These are phyloP conservation scores for Neophaeococcomyces aloes DNA, from an alignment of 2,329 filamentous ascomycete genomes.

Conservation along the genomic window DNA sequence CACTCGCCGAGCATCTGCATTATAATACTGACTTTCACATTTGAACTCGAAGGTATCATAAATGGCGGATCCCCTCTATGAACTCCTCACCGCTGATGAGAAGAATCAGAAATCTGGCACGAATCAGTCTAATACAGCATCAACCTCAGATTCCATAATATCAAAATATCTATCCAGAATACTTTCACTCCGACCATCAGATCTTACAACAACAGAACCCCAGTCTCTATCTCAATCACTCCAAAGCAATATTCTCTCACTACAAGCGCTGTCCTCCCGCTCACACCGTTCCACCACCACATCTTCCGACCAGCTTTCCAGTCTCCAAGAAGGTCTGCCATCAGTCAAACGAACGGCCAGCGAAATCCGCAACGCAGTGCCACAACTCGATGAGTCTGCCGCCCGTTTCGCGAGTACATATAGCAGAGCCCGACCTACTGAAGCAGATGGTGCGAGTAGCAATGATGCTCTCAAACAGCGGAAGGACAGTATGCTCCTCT, in stretches of 20 bases:
- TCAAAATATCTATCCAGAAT: slow-evolving; percentile 66
- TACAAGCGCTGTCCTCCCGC: slow-evolving; percentile 80
- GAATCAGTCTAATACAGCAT: slow-evolving; percentile 27
- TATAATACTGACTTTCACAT: too few relatives aligned
- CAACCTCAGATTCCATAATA: slow-evolving; percentile 25
- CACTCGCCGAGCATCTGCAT: too few relatives aligned
- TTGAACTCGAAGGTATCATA: too few relatives aligned
- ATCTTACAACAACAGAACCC: slow-evolving; percentile 64
- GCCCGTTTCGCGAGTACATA: slow-evolving; percentile 75
- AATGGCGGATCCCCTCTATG: slow-evolving; percentile 67
- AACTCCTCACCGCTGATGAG: slow-evolving; percentile 57
- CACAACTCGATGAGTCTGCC: slow-evolving; percentile 66
- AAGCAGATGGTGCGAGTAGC: slow-evolving; percentile 34
- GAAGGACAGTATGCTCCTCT: slow-evolving; percentile 68
- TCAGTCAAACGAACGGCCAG: slow-evolving; percentile 54
- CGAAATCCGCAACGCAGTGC: slow-evolving; percentile 61
- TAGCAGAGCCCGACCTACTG: slow-evolving; percentile 46
- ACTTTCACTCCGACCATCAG: slow-evolving; percentile 62
- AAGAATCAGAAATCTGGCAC: slow-evolving; percentile 31
- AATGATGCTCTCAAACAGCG: slow-evolving; percentile 61
- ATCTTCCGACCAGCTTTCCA: slow-evolving; percentile 67
- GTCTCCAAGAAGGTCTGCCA: slow-evolving; percentile 62
- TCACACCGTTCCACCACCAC: slow-evolving; percentile 77
- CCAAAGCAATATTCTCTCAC: slow-evolving; percentile 67
- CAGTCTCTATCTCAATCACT: slow-evolving; percentile 69